Evolutionary conservation across 306 rosid genomes (phyloP).

Genomic region (Leucaena leucocephala): DNA sequence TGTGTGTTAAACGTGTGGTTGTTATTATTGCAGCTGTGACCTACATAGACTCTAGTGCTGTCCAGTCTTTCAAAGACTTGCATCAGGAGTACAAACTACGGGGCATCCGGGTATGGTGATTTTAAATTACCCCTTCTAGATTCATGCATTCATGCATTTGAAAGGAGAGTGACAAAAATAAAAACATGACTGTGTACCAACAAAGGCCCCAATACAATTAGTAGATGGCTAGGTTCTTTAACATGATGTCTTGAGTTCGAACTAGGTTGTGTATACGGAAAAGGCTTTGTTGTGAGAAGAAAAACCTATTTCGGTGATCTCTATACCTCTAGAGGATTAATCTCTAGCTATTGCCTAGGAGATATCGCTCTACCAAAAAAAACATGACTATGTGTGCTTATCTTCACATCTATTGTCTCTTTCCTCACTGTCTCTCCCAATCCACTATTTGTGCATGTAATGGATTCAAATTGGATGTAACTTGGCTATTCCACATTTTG

Average conservation of each 20-base stretch:
- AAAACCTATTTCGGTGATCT: no score
- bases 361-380: no score
- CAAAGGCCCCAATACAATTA: no score
- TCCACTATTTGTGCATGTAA: not conserved
- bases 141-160: not conserved
- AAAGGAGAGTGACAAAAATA: not conserved
- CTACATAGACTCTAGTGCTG: slow-evolving; percentile 92
- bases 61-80: slow-evolving; percentile 89
- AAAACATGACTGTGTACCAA: no score
- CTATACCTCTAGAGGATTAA: no score
- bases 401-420: not conserved
- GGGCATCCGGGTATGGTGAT: slow-evolving; percentile 68
- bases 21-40: slow-evolving; percentile 78
- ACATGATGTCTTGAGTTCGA: no score
- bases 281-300: no score
- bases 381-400: not conserved
- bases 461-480: not conserved
- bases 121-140: not conserved
- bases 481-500: not conserved
- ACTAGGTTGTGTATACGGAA: no score
- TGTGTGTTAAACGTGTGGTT: slow-evolving; percentile 24
- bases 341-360: no score
- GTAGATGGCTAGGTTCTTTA: no score
- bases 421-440: not conserved
- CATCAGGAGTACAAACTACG: slow-evolving; percentile 88